phyloP scores from a whole-genome alignment of 2,329 filamentous ascomycete genomes.

The Cercospora brassicicola region DNA sequence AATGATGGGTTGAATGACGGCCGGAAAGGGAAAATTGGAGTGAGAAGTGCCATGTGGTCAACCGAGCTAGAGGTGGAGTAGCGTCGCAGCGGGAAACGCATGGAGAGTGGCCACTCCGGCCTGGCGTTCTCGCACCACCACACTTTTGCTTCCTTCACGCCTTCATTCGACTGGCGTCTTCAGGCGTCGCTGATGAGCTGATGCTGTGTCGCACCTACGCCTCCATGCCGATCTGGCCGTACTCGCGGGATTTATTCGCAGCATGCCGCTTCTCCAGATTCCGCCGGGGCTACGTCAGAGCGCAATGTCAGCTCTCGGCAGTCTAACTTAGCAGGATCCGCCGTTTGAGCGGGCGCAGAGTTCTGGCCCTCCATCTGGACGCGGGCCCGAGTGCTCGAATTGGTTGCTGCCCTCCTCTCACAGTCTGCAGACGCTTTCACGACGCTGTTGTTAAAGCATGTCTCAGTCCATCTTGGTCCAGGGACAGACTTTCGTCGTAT shows the following conservation, averaged over 20 bases:
- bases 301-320: neutral
- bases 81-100: neutral
- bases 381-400: neutral
- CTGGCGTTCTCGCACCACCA: neutral
- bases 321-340: neutral
- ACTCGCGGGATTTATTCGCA: neutral
- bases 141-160: neutral
- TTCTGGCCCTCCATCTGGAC: neutral
- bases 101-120: neutral
- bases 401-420: neutral
- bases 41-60: conserved; percentile 3
- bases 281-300: neutral
- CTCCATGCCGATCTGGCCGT: neutral
- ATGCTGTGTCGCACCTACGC: neutral
- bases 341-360: neutral
- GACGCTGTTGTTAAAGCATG: neutral
- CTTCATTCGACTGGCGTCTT: neutral
- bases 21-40: conserved; percentile 7
- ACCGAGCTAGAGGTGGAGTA: neutral
- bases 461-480: neutral
- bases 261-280: neutral
- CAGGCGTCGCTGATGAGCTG: neutral
- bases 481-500: neutral
- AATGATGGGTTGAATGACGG: neutral
- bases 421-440: neutral